Conservation (phyloP, 768 basidiomycete species). For the Phlebiopsis flavidoalba region DNA sequence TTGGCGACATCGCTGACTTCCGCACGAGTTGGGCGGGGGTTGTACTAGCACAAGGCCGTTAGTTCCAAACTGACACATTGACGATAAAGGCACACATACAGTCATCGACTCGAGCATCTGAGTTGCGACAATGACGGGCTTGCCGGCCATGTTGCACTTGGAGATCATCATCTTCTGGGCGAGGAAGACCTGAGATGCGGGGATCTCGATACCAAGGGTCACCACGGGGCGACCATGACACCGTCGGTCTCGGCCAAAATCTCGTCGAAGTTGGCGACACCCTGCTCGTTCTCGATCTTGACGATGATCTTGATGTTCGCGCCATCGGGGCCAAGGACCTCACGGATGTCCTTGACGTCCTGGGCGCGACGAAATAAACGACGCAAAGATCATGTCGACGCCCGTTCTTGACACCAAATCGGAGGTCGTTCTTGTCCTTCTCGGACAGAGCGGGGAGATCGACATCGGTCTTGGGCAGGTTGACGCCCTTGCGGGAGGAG, state of each 20-base stretch:
- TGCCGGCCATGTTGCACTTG: constrained; percentile 96
- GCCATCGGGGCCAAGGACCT: constrained; percentile 91
- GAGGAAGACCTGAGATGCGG: constrained; percentile 97
- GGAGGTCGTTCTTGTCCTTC: constrained; percentile 94
- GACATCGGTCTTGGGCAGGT: constrained; percentile 95
- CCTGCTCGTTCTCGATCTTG: constrained; percentile 99
- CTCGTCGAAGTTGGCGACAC: constrained; percentile 98
- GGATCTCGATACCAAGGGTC: constrained; percentile 99
- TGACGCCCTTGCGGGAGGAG: constrained; percentile 97
- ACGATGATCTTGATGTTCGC: constrained; percentile 98
- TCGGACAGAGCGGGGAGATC: constrained; percentile 96
- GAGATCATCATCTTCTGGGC: constrained; percentile 99
- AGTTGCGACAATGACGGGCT: constrained; percentile 97
- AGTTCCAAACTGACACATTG: not conserved
- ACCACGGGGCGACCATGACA: constrained; percentile 99
- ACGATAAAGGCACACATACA: constrained; percentile 51
- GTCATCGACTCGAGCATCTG: constrained; percentile 99
- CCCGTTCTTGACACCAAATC: constrained; percentile 95
- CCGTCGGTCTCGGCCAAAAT: constrained; percentile 93
- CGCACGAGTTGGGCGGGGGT: constrained; percentile 97
- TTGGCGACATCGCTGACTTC: constrained; percentile 99
- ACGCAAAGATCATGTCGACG: constrained; percentile 99
- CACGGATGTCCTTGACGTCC: constrained; percentile 91
- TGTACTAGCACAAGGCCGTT: constrained; percentile 53
- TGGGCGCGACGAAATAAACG: constrained; percentile 95